Evolutionary conservation across 805 yeast species (phyloP), one percentile per base, ranked within the genome.

Genomic region (Zygoascus biomembranicola): DNA sequence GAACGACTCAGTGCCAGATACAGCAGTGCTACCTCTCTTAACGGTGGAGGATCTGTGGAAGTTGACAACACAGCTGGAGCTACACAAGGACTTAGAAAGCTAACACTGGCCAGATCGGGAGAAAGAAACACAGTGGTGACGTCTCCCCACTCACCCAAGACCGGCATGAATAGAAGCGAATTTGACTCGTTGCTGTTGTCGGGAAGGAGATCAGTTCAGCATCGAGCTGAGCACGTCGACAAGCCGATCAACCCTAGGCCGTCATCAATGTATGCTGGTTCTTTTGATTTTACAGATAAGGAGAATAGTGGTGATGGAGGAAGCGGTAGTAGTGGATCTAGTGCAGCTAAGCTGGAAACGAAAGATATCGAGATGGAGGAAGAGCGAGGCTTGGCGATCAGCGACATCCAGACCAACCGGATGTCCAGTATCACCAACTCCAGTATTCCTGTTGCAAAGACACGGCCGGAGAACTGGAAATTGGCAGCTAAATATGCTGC

Each of bases 401-500:
- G 13, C 39, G 39, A 35, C 5, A 23, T 6, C 6, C 16, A 35
- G 16, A 2, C 39, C 8, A 35, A 35, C 39, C 16, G 39, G 8
- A n/a, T 13, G 16, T 4, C 5, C 13, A n/a, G 39, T 13, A 35
- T 11, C 16, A 35, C 39, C 53, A 23, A 23, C 54, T 35, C 39
- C 5, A n/a, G 39, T 35, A 35, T 35, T 5, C 39, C 39, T 68
- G 20, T 73, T 68, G 54, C 68, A 68, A 50, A 73, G 68, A 58
- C 57, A 58, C 46, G 52, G 54, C 37, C 51, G 19, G 59, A 60
- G 49, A 82, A 86, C 60, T 90, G 97, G 97, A 80, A 78, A 59
- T 78, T 92, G 49, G 96, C 97, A 0, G 90, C 94, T 0, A 95
- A 87, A 61, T 95, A 89, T 11, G 90, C 97, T 0, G 79, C 82